These are phyloP conservation scores for Thinopyrum elongatum DNA, from an alignment of 176 grass and related monocot genomes.

Conservation along the genomic window DNA sequence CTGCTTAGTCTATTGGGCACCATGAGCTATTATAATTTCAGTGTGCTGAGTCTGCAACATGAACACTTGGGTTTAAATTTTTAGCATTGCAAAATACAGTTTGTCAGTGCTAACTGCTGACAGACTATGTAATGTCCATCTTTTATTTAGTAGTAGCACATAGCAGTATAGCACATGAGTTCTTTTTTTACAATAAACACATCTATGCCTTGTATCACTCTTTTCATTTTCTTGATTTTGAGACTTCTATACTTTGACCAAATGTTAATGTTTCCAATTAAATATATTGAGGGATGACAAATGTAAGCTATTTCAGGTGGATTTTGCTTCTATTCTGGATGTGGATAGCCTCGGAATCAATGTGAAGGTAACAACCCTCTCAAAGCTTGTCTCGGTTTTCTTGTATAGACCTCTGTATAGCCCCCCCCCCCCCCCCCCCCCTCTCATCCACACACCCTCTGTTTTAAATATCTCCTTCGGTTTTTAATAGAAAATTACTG, in stretches of 20 bases:
- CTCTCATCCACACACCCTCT: too few species aligned
- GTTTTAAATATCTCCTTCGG: too few species aligned
- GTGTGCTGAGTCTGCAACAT: not conserved
- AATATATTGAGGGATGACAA: slow-evolving; percentile 22
- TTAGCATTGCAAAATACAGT: not conserved
- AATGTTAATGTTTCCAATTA: not conserved
- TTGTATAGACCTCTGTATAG: not conserved
- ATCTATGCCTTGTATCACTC: slow-evolving; percentile 9
- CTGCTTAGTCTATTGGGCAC: not conserved
- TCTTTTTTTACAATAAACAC: not conserved
- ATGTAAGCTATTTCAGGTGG: slow-evolving; percentile 61
- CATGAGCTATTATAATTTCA: not conserved
- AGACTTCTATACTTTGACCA: not conserved
- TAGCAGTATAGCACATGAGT: not conserved
- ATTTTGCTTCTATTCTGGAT: slow-evolving; percentile 87
- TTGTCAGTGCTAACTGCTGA: not conserved
- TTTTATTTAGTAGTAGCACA: too few species aligned
- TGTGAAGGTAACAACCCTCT: slow-evolving; percentile 64
- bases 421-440: too few species aligned
- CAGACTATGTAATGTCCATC: too few species aligned
- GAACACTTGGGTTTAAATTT: not conserved
- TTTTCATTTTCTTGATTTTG: not conserved
- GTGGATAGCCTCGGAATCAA: slow-evolving; percentile 92
- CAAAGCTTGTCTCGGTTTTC: not conserved
- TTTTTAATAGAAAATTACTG: too few species aligned